Percentiles rank a stretch among this genome's conserved stretches.
Evolutionary conservation across 1,139 yeast species (phyloP).

Genomic region (Hyphopichia fennica): DNA sequence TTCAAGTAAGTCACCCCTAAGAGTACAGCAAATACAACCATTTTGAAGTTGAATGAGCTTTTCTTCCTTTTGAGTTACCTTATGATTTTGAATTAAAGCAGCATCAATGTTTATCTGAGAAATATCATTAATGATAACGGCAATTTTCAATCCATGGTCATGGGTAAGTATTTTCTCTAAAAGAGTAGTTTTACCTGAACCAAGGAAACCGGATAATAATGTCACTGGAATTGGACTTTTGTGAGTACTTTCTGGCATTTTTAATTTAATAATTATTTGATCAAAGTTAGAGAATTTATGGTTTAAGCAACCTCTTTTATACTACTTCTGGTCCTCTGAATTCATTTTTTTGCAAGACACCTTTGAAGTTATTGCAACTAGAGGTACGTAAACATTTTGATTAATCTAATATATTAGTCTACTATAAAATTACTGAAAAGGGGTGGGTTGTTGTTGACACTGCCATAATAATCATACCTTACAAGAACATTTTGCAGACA

Average conservation of each 20-base stretch:
- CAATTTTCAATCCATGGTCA: conserved; percentile 39
- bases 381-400: no score
- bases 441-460: neutral
- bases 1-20: conserved; percentile 45
- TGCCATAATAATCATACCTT: no score
- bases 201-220: conserved; percentile 43
- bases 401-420: no score
- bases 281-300: no score
- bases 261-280: no score
- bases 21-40: conserved; percentile 50
- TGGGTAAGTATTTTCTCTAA: conserved; percentile 40
- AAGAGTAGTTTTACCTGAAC: conserved; percentile 47
- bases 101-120: conserved; percentile 43
- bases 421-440: no score
- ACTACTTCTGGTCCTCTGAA: no score
- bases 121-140: conserved; percentile 47
- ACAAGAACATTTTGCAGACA: neutral
- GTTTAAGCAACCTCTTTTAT: no score
- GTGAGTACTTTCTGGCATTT: neutral
- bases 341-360: no score
- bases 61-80: conserved; percentile 40
- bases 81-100: conserved; percentile 34
- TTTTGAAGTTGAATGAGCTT: conserved; percentile 45
- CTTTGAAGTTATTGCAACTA: no score
- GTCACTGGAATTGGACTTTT: conserved; percentile 37